Evolutionary conservation across 2,329 filamentous ascomycete species (phyloP), one percentile per base, ranked within the genome.

Genomic region (Stenocarpella maydis): DNA sequence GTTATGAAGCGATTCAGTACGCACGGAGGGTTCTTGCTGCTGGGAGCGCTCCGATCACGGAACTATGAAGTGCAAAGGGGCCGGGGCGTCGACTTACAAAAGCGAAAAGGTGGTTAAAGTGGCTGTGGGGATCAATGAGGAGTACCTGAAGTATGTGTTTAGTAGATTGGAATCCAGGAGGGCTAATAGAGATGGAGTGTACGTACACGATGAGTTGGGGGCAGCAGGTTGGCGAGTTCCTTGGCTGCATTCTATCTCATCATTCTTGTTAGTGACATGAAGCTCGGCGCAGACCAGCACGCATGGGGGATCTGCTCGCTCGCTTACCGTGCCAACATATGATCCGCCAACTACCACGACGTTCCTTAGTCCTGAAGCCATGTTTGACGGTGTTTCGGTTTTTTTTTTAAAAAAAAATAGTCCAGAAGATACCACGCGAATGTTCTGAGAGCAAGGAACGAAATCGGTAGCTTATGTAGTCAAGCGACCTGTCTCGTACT

Each of bases 21-120:
- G 52, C 24, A 55, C 43, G 21, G 19, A 17, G 1, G 10, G 41
- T 3, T n/a, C n/a, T 55, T 10, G 17, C 34, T n/a, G 31, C 17
- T 9, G 9, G 21, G 5, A 8, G 28, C 8, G 8, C 54, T 58
- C 52, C 65, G 65, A 49, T 67, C 19, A 17, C 65, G 65, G 65
- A 49, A 58, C 39, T 19, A 12, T 14, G 9, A 49, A 19, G 31
- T 15, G 28, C 1, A 4, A 39, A 2, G 15, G 31, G n/a, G 28
- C 15, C 1, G 24, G 7, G 1, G 14, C 28, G 5, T 47, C 10
- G 2, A 55, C 76, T 71, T 74, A 78, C 77, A 69, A 86, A 84
- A 9, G 79, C 79, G 72, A 84, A 86, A 1, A 83, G 77, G 68
- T 84, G 83, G 68, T 86, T 81, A 70, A 86, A 84, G 71, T 86